Conservation (phyloP, 2,329 filamentous ascomycete species). For the Xylariaceae sp. region DNA sequence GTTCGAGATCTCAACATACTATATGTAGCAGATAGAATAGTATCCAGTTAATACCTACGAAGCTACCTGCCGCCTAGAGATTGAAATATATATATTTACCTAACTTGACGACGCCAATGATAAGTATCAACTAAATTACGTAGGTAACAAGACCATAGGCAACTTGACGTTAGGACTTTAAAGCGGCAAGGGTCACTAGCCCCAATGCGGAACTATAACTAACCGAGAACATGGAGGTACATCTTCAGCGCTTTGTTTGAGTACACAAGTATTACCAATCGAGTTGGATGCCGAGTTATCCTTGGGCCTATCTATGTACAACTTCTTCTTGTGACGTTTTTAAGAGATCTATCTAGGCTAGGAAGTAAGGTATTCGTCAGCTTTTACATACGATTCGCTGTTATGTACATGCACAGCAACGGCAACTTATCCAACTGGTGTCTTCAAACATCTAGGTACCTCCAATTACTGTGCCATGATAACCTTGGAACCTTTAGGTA, state of each 20-base stretch:
- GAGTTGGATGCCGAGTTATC: neutral
- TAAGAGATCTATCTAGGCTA: neutral
- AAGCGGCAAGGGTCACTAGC: neutral
- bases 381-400: too few species aligned
- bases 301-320: neutral
- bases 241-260: neutral
- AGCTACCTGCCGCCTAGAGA: neutral
- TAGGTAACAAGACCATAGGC: neutral
- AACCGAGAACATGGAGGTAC: conserved; percentile 1
- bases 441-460: too few species aligned
- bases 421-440: too few species aligned
- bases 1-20: neutral
- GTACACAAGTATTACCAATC: neutral
- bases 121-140: neutral
- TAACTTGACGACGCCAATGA: neutral
- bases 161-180: neutral
- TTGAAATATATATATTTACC: neutral
- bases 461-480: too few species aligned
- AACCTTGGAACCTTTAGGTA: too few species aligned
- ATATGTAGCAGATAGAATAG: neutral
- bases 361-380: too few species aligned
- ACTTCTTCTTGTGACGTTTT: neutral
- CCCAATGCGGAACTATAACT: neutral
- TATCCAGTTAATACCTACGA: neutral
- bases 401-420: too few species aligned